phyloP scores from a whole-genome alignment of 345 rosid species.

The Salix exigua region DNA sequence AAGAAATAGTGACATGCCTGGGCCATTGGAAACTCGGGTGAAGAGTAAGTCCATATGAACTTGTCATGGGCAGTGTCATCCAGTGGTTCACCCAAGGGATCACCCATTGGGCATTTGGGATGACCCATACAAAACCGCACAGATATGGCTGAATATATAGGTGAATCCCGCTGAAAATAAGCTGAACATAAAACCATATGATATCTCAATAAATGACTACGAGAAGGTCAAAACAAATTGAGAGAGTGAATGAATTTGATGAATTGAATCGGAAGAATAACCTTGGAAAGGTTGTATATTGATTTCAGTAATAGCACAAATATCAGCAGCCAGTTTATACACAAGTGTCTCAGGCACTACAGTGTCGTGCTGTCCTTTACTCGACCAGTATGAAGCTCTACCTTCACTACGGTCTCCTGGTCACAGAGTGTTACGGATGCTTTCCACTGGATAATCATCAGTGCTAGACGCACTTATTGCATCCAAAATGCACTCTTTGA shows the following conservation, averaged over 20 bases:
- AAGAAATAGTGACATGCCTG: constrained; percentile 50
- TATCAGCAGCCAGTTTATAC: constrained; percentile 57
- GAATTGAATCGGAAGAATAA: constrained; percentile 11
- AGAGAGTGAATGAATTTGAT: background rate
- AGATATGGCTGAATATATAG: constrained; percentile 74
- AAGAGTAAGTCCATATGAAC: constrained; percentile 75
- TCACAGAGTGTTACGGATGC: constrained; percentile 66
- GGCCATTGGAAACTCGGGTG: constrained; percentile 82
- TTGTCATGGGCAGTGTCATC: constrained; percentile 34
- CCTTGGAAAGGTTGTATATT: constrained; percentile 80
- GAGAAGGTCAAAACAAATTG: background rate
- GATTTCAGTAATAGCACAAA: constrained; percentile 70
- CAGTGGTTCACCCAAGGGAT: constrained; percentile 24
- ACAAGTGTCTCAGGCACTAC: constrained; percentile 83
- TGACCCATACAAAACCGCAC: constrained; percentile 79
- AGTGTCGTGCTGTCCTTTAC: constrained; percentile 61
- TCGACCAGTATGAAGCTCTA: constrained; percentile 87
- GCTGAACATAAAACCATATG: constrained; percentile 41
- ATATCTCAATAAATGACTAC: constrained; percentile 16
- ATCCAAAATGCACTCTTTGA: constrained; percentile 44
- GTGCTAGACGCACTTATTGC: constrained; percentile 88
- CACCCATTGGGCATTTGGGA: constrained; percentile 25
- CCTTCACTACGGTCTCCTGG: constrained; percentile 42
- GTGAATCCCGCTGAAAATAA: constrained; percentile 60
- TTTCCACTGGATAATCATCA: constrained; percentile 77